phyloP scores from a whole-genome alignment of 257 asterid genomes.

The Jasminum sambac region DNA sequence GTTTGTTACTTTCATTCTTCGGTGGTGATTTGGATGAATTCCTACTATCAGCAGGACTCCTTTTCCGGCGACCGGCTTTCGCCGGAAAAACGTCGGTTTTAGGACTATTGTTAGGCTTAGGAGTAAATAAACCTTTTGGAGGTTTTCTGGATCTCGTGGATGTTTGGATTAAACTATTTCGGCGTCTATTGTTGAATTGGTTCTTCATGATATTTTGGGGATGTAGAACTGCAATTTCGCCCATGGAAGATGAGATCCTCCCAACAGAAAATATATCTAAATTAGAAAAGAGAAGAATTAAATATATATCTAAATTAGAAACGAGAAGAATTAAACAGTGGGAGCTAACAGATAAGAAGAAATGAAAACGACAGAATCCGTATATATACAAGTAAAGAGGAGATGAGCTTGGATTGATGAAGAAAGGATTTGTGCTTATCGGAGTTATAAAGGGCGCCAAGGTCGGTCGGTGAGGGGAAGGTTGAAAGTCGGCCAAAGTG shows the following conservation, averaged over 20 bases:
- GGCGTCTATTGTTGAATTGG: neutral
- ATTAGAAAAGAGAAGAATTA: neutral
- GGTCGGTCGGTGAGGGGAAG: no score
- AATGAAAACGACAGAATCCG: no score
- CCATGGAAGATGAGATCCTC: conserved; percentile 22
- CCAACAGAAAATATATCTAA: neutral
- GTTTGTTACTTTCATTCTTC: neutral
- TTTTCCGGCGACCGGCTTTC: conserved; percentile 24
- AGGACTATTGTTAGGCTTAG: neutral
- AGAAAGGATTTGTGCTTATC: no score
- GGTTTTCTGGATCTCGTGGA: conserved; percentile 16
- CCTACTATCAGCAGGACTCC: neutral
- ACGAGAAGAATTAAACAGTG: neutral
- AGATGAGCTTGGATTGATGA: no score
- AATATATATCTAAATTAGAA: neutral
- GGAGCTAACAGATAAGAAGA: no score
- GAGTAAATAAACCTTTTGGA: neutral
- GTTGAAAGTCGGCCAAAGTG: no score
- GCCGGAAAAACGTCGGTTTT: neutral
- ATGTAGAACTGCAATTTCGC: conserved; percentile 35
- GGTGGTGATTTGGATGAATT: conserved; percentile 11
- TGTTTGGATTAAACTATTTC: neutral
- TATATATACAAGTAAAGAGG: no score
- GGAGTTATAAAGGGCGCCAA: no score
- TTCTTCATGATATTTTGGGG: conserved; percentile 28